Base-by-base conservation (phyloP, 352 stramenopile species). In the Discostella stelligera region DNA sequence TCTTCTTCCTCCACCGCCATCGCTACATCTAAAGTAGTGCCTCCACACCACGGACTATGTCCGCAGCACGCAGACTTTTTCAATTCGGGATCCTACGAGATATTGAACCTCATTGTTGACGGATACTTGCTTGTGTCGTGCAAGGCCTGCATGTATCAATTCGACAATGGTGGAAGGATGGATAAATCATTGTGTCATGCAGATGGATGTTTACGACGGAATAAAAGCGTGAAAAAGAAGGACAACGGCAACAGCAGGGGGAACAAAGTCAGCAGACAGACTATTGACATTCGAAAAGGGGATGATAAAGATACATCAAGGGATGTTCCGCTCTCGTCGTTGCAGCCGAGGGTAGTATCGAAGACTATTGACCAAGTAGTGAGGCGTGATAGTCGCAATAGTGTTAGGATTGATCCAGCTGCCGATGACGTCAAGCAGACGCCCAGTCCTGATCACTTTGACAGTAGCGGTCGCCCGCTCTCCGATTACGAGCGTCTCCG, bases 31-130 rank as follows among this genome's bases (percentile, higher is more conserved):
- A 10, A 44, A 44, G n/a, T 77, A 25, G 8, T 61, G 23, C 53
- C 53, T 3, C 74, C 74, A 23, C 85, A 91, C 73, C 85, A 91
- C 75, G 63, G 69, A n/a, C 77, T 84, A 60, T 91, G 85, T 61
- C 73, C 77, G 1, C 50, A 74, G 0, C 71, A 84, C 30, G 20
- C 49, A 13, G 70, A 82, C 20, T 88, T 84, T 72, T 70, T 74
- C n/a, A 71, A 77, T 39, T 85, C 76, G 53, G 79, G 77, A 21
- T 84, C 75, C 0, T 67, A 86, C 32, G 69, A 89, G 41, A 79
- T 86, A 61, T 41, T 90, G 23, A 69, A 82, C 32, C 61, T 81
- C 3, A 75, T 90, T 16, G 50, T 77, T 23, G 68, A 85, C 23
- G 80, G 85, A 10, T 66, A 75, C 11, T n/a, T 73, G 3, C 13